Evolutionary conservation across 2,329 filamentous ascomycete genomes (phyloP).

Genomic region (Colletotrichum sp.): DNA sequence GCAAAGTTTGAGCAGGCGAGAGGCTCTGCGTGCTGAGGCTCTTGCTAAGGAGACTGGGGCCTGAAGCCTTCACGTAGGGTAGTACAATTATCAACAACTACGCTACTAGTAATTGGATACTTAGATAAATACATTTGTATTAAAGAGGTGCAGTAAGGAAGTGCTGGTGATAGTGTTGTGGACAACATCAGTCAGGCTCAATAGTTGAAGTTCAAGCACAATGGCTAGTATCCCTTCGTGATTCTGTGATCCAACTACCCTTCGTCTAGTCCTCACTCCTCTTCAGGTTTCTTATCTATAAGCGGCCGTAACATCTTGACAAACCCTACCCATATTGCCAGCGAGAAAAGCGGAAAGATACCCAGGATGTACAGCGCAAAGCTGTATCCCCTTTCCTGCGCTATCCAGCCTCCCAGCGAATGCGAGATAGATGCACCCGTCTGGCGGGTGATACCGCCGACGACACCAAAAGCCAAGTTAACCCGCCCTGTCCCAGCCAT

Average conservation of each 20-base stretch:
- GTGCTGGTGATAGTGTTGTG: rapidly evolving
- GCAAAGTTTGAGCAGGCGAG: constrained; percentile 32
- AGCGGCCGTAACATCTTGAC: not conserved
- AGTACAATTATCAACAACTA: not conserved
- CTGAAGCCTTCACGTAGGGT: not conserved
- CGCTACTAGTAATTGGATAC: not conserved
- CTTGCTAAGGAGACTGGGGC: not conserved
- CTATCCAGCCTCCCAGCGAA: constrained; percentile 5
- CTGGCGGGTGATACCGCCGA: constrained; percentile 10
- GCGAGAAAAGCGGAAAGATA: constrained; percentile 6
- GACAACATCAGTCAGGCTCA: not conserved
- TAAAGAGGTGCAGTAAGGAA: not conserved
- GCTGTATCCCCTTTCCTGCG: constrained; percentile 1
- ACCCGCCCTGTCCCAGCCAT: constrained; percentile 5
- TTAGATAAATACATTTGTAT: not conserved
- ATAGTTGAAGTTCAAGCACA: not conserved
- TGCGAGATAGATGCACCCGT: constrained; percentile 11
- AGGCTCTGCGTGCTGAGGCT: constrained; percentile 15
- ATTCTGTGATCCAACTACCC: not conserved
- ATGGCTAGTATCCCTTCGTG: rapidly evolving
- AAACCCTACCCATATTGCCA: not conserved
- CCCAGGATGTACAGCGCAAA: constrained; percentile 4
- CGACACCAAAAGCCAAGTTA: constrained; percentile 2
- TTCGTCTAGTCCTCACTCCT: not conserved
- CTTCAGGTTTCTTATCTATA: not conserved